Percentiles rank a stretch among this genome's conserved stretches.
These are phyloP conservation scores for Boletus edulis DNA, from an alignment of 768 basidiomycete genomes.

Conservation along the genomic window DNA sequence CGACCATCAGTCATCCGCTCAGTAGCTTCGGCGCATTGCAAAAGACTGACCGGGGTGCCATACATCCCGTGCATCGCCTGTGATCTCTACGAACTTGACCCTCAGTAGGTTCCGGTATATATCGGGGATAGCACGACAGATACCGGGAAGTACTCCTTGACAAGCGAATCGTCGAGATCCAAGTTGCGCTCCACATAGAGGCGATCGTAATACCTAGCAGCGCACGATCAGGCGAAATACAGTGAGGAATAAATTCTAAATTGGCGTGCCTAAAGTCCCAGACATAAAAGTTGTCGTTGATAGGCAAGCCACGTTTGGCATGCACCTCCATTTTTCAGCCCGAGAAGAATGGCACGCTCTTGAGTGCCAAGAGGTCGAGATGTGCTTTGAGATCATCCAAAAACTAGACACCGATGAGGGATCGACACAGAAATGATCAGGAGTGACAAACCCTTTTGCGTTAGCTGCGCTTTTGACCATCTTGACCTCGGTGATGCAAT, in stretches of 20 bases:
- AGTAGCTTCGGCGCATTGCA: not conserved
- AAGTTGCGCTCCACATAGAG: slow-evolving; percentile 62
- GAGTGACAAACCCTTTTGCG: slow-evolving; percentile 49
- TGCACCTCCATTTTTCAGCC: slow-evolving; percentile 74
- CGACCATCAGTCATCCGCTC: not conserved
- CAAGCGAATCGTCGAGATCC: slow-evolving; percentile 68
- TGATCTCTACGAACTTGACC: slow-evolving; percentile 58
- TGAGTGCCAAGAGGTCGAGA: slow-evolving; percentile 64
- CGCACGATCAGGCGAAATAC: not conserved
- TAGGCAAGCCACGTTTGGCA: slow-evolving; percentile 51
- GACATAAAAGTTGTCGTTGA: slow-evolving; percentile 76
- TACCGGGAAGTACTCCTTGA: slow-evolving; percentile 91
- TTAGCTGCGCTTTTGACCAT: slow-evolving; percentile 75
- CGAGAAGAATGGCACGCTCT: slow-evolving; percentile 66
- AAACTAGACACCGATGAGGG: slow-evolving; percentile 47
- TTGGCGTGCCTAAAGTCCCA: slow-evolving; percentile 69
- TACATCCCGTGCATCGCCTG: slow-evolving; percentile 55
- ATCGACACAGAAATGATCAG: not conserved
- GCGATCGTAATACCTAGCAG: slow-evolving; percentile 31
- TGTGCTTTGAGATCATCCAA: slow-evolving; percentile 72
- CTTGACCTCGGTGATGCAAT: slow-evolving; percentile 80
- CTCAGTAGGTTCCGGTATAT: slow-evolving; percentile 84
- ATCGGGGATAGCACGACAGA: slow-evolving; percentile 73
- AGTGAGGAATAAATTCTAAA: not conserved
- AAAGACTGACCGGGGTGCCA: slow-evolving; percentile 76